These are phyloP conservation scores for Backusella macrospora DNA, from an alignment of 192 early-diverging fungal species.

Conservation along the genomic window DNA sequence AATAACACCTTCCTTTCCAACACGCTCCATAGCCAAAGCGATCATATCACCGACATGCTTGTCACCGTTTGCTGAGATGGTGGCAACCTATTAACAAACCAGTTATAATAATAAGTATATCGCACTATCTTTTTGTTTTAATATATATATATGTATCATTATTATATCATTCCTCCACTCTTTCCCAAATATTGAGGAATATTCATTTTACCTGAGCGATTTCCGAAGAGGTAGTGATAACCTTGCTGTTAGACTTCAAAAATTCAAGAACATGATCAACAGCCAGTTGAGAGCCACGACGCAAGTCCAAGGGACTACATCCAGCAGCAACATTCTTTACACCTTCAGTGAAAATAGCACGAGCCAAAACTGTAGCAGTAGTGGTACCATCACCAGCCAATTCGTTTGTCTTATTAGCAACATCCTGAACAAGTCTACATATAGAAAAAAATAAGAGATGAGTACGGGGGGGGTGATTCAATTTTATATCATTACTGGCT, in stretches of 20 bases:
- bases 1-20: slow-evolving; percentile 99
- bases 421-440: slow-evolving; percentile 91
- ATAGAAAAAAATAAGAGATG: not conserved
- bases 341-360: slow-evolving; percentile 98
- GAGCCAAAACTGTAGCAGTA: slow-evolving; percentile 95
- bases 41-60: slow-evolving; percentile 93
- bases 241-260: slow-evolving; percentile 84
- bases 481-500: not conserved
- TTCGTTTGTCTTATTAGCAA: slow-evolving; percentile 99
- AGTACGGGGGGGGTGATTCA: no score
- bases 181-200: not conserved
- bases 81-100: slow-evolving; percentile 60
- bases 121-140: no score
- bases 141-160: no score
- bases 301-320: slow-evolving; percentile 97
- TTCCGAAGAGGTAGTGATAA: slow-evolving; percentile 93
- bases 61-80: slow-evolving; percentile 99
- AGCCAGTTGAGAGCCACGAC: slow-evolving; percentile 90
- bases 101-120: not conserved
- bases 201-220: slow-evolving; percentile 81
- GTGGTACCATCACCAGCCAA: slow-evolving; percentile 98
- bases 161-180: not conserved
- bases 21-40: slow-evolving; percentile 99
- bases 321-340: slow-evolving; percentile 98
- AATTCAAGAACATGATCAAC: slow-evolving; percentile 93